Base-by-base conservation (phyloP, 768 basidiomycete species). In the Paxillus ammoniavirescens region DNA sequence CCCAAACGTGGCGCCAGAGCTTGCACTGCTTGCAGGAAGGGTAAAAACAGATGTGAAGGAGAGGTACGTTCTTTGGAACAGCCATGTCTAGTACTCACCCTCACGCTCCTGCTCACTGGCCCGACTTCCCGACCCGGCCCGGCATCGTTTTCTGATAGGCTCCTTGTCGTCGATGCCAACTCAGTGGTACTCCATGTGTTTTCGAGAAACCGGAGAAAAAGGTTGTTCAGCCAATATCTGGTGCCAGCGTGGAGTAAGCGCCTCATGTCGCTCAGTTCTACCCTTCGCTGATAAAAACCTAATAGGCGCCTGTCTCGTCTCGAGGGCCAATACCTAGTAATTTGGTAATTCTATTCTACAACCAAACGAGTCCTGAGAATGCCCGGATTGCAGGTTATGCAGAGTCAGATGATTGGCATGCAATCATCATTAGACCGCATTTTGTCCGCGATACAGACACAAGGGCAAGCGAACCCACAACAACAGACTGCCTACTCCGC, bases 131-230 rank as follows among this genome's bases (percentile, higher is more conserved):
- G 81, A 68, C 74, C 87, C 87, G 87, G 83, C 82, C 86, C 87
- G 86, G 85, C 71, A 67, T 65, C 67, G 66, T 70, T 26, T 26
- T 67, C 62, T 69, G 66, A 65, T 68, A 93, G 91, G 80, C 90
- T 75, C 91, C 91, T 62, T 93, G 92, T 81, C 84, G 87, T 75
- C 86, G 92, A 53, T 94, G 92, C 76, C 87, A 89, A 67, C 77
- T 88, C 50, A 89, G 84, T 65, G 89, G 89, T 13, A 86, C 82
- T 5, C 79, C 81, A 38, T 94, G 92, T 66, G 70, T 94, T 51
- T 94, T 93, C 71, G 92, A 94, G 72, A 93, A 93, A 70, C 92
- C 92, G 62, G 89, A 92, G 72, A 91, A 89, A 79, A 94, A 94
- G 75, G 83, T 77, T 67, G 74, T 72, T 1, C 83, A 82, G 60